Evolutionary conservation across 805 yeast species (phyloP).

Genomic region (Diddensiella transvaalensis): DNA sequence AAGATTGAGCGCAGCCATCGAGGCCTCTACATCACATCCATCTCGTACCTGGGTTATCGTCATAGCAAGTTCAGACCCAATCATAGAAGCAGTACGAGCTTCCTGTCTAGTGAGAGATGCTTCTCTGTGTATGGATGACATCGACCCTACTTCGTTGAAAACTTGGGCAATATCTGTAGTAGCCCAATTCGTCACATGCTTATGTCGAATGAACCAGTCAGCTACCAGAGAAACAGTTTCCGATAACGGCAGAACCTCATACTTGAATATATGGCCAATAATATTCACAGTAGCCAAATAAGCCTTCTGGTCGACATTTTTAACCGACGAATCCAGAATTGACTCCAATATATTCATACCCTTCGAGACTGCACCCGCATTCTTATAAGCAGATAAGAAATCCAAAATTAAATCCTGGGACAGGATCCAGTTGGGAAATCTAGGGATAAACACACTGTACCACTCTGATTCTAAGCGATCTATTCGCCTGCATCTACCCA

Average conservation of each 20-base stretch:
- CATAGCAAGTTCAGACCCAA: conserved; percentile 18
- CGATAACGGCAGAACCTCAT: conserved; percentile 21
- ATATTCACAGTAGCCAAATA: conserved; percentile 15
- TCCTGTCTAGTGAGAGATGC: conserved; percentile 9
- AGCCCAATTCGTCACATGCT: conserved; percentile 15
- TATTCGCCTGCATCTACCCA: conserved; percentile 23
- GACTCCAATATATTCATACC: conserved; percentile 19
- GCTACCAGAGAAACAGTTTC: conserved; percentile 12
- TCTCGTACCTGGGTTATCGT: conserved; percentile 16
- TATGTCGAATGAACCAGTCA: conserved; percentile 18
- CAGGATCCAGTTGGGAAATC: conserved; percentile 12
- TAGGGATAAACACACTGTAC: conserved; percentile 10
- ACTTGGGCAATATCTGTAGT: conserved; percentile 16
- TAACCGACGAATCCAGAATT: conserved; percentile 18
- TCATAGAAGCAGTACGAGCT: conserved; percentile 15
- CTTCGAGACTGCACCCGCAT: conserved; percentile 11
- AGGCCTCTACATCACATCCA: conserved; percentile 20
- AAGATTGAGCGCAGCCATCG: conserved; percentile 11
- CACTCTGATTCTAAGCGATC: conserved; percentile 25
- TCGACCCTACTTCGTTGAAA: conserved; percentile 18
- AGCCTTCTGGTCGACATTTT: conserved; percentile 4
- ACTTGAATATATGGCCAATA: conserved; percentile 15
- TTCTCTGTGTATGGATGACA: conserved; percentile 3
- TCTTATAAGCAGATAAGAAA: conserved; percentile 25
- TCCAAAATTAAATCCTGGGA: conserved; percentile 24